phyloP scores from a whole-genome alignment of 768 basidiomycete genomes.

The Tubosaeta sp. region DNA sequence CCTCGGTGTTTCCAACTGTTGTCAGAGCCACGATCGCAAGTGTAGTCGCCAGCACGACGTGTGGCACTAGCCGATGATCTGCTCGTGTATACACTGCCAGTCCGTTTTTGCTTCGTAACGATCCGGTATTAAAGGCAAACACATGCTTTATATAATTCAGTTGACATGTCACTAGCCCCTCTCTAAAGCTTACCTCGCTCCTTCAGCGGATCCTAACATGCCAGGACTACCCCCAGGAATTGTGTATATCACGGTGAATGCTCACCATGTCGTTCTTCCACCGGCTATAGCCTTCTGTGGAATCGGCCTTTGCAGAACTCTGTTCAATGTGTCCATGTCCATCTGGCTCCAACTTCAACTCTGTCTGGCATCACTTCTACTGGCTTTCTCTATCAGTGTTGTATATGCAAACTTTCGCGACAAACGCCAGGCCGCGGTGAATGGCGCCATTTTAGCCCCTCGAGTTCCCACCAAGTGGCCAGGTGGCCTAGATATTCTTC shows the following conservation, averaged over 20 bases:
- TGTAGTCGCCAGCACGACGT: too few species aligned
- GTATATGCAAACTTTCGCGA: constrained; percentile 12
- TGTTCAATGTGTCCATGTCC: constrained; percentile 6
- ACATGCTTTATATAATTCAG: neutral
- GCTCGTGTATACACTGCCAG: too few species aligned
- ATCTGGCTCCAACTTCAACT: constrained; percentile 15
- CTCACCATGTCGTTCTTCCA: constrained; percentile 20
- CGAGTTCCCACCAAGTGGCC: constrained; percentile 32
- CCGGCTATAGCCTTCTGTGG: constrained; percentile 16
- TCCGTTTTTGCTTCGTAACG: too few species aligned
- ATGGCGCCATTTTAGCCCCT: constrained; percentile 33
- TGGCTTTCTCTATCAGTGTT: constrained; percentile 14
- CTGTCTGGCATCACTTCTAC: constrained; percentile 23
- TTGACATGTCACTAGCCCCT: neutral
- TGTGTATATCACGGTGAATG: constrained; percentile 22
- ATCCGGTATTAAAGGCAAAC: too few species aligned
- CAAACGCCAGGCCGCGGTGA: constrained; percentile 9
- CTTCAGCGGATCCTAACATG: neutral
- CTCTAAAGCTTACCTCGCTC: neutral
- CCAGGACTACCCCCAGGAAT: constrained; percentile 34
- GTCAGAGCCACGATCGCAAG: too few species aligned
- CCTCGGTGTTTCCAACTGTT: neutral
- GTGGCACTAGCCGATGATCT: too few species aligned
- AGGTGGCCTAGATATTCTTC: constrained; percentile 34
- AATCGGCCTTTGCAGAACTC: constrained; percentile 7